Evolutionary conservation across 306 rosid species (phyloP).

Genomic region (Malus fusca): DNA sequence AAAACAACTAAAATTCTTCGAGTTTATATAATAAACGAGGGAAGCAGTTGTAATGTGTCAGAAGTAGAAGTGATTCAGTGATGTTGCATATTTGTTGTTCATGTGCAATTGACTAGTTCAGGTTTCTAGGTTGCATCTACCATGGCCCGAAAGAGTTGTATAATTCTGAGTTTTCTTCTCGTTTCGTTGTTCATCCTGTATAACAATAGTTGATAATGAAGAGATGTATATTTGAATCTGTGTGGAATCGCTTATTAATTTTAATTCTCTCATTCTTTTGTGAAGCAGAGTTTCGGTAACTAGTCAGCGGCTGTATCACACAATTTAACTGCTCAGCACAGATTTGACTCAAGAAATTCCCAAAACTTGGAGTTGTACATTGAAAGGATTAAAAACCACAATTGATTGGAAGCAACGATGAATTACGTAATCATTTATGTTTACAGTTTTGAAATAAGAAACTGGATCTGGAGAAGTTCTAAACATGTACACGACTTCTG

Average conservation of each 20-base stretch:
- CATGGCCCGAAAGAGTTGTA: constrained; percentile 24
- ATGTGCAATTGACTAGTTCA: constrained; percentile 16
- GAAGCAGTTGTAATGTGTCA: constrained; percentile 24
- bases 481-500: constrained; percentile 11
- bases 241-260: not conserved
- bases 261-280: not conserved
- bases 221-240: not conserved
- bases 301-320: not conserved
- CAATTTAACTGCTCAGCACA: not conserved
- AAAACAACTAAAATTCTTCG: not conserved
- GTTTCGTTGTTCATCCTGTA: not conserved
- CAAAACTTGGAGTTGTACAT: not conserved
- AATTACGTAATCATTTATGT: not conserved
- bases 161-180: constrained; percentile 9
- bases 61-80: constrained; percentile 16
- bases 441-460: not conserved
- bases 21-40: constrained; percentile 2
- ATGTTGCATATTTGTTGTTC: constrained; percentile 18
- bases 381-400: not conserved
- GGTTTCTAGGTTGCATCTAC: constrained; percentile 19
- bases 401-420: not conserved
- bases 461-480: not conserved
- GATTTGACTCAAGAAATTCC: not conserved
- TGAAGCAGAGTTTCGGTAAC: not conserved
- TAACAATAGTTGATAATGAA: constrained; percentile 1